These are phyloP conservation scores for Seiridium unicorne DNA, from an alignment of 2,329 filamentous ascomycete genomes.

Conservation along the genomic window DNA sequence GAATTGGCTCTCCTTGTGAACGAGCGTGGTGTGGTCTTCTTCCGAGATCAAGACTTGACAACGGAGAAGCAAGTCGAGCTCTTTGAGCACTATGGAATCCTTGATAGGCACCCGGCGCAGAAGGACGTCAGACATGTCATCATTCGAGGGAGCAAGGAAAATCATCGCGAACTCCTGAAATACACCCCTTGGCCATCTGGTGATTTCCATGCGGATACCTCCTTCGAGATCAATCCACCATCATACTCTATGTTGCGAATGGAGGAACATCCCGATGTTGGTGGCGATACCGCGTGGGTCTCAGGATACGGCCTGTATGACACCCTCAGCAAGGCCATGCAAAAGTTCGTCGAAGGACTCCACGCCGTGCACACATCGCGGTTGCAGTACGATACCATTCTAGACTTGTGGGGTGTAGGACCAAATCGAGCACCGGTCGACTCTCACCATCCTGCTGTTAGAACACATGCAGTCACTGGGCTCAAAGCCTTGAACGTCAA, in stretches of 20 bases:
- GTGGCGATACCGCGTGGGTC: conserved; percentile 47
- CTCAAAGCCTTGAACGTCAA: conserved; percentile 46
- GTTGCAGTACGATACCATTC: conserved; percentile 44
- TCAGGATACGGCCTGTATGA: conserved; percentile 46
- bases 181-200: conserved; percentile 46
- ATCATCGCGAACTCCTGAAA: conserved; percentile 40
- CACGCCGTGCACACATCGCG: conserved; percentile 45
- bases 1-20: conserved; percentile 8
- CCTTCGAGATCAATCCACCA: conserved; percentile 49
- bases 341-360: conserved; percentile 39
- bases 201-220: conserved; percentile 49
- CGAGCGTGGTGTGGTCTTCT: conserved; percentile 11
- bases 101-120: conserved; percentile 46
- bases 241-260: conserved; percentile 50
- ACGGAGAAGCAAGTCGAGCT: conserved; percentile 10
- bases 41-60: conserved; percentile 9
- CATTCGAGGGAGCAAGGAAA: conserved; percentile 41
- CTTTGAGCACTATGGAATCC: conserved; percentile 41
- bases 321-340: conserved; percentile 39
- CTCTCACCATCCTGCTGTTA: conserved; percentile 45
- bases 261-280: conserved; percentile 46
- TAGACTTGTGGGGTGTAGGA: conserved; percentile 39
- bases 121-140: conserved; percentile 40
- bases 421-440: conserved; percentile 44
- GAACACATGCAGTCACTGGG: conserved; percentile 47